Conservation (phyloP, 257 asterid species). For the Nicotiana noctiflora region DNA sequence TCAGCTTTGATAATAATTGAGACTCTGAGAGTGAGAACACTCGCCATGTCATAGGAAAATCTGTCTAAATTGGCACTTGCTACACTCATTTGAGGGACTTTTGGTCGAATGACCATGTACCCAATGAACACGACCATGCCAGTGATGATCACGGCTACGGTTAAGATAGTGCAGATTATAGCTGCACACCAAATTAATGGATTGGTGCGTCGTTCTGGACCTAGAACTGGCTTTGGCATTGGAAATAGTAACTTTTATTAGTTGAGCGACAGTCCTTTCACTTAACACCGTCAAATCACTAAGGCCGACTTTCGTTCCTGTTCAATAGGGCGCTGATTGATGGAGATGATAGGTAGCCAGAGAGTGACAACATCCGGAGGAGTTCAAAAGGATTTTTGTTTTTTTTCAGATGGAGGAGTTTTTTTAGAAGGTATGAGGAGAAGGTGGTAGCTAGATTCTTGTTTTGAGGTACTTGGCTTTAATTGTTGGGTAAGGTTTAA, state of each 20-base stretch:
- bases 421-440: slow-evolving; percentile 16
- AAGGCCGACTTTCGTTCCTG: background rate
- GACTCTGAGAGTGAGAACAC: slow-evolving; percentile 41
- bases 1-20: slow-evolving; percentile 39
- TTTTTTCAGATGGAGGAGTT: background rate
- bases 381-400: background rate
- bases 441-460: background rate
- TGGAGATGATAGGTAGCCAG: slow-evolving; percentile 1
- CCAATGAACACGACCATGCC: slow-evolving; percentile 59
- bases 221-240: slow-evolving; percentile 47
- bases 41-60: slow-evolving; percentile 47
- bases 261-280: background rate
- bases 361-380: slow-evolving; percentile 12
- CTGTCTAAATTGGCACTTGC: slow-evolving; percentile 49
- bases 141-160: slow-evolving; percentile 50
- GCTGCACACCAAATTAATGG: slow-evolving; percentile 66
- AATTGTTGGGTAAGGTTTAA: slow-evolving; percentile 66
- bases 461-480: slow-evolving; percentile 37
- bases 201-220: slow-evolving; percentile 44
- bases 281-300: background rate
- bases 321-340: background rate
- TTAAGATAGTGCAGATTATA: slow-evolving; percentile 50
- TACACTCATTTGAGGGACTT: slow-evolving; percentile 50
- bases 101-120: slow-evolving; percentile 54
- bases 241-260: slow-evolving; percentile 6